Base-by-base conservation (phyloP, 78 protist genomes). In the Dictyostelium capitatum region DNA sequence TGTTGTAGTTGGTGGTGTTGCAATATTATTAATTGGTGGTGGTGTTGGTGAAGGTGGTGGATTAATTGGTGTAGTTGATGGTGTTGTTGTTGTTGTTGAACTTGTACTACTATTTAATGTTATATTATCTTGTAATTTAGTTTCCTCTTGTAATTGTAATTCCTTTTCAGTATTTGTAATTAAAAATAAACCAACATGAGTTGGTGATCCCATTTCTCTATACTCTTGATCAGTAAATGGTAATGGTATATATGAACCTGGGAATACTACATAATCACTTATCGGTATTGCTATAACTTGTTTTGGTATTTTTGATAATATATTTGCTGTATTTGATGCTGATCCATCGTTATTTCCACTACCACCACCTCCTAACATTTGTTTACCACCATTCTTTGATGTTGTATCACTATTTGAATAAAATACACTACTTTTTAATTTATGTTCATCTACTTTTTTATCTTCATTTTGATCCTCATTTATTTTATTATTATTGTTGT, bases 181-280 rank as follows among this genome's bases (percentile, higher is more conserved):
- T 56, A 79, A 37, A 56, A 79, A 79, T 2, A 79, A 23, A 2
- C 83, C 83, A 0, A 79, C 8, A 20, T 79, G 53, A 32, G 25
- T 56, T 56, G 83, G 83, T 32, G 72, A 79, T 6, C 83, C 83
- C 65, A 79, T 30, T 23, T 79, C 83, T 56, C 20, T 79, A 54
- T 32, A 56, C 30, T 79, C 72, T 8, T 7, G 8, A 9, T 79
- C 83, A 19, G 46, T n/a, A 0, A 77, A 30, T 77, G 65, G 43
- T 12, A 11, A 4, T 70, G 10, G 41, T 9, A 73, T 8, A 32
- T 19, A 20, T 6, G 59, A 28, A 30, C 77, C 80, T 6, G n/a
- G 17, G 9, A 20, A 41, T n/a, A 32, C 30, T n/a, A 43, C 54
- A 37, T 6, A 41, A n/a, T 73, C 80, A 73, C 37, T 11, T 17